These are phyloP conservation scores for Saccharomycopsis fodiens DNA, from an alignment of 805 yeast species.

Conservation along the genomic window DNA sequence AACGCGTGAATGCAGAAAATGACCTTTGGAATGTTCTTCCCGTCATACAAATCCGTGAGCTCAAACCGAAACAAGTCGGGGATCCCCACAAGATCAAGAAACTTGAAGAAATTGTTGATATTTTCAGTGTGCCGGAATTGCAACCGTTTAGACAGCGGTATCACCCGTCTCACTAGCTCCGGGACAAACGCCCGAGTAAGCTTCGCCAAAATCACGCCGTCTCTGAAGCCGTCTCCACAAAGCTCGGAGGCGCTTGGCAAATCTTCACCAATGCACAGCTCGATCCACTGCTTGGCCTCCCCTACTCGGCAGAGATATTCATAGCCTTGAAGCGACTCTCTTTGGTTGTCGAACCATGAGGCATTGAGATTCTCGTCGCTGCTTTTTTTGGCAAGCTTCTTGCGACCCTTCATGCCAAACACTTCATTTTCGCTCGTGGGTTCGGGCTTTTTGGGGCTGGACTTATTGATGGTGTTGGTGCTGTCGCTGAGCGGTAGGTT, in stretches of 20 bases:
- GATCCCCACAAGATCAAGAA: constrained; percentile 60
- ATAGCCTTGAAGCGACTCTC: constrained; percentile 37
- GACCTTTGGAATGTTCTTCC: constrained; percentile 87
- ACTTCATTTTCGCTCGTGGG: not conserved
- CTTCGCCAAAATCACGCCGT: constrained; percentile 83
- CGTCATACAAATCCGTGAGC: constrained; percentile 86
- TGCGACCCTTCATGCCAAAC: constrained; percentile 12
- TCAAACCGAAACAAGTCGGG: constrained; percentile 90
- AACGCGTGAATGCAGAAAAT: constrained; percentile 90
- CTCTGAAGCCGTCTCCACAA: constrained; percentile 56
- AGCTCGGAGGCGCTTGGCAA: constrained; percentile 52
- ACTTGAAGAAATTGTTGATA: constrained; percentile 71
- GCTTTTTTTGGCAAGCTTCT: constrained; percentile 11
- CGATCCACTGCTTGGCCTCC: constrained; percentile 80
- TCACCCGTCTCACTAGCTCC: constrained; percentile 43
- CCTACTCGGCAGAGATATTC: constrained; percentile 75
- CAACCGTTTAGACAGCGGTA: constrained; percentile 51
- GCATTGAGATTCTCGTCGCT: constrained; percentile 12
- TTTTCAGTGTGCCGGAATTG: constrained; percentile 92
- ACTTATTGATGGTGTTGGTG: constrained; percentile 5
- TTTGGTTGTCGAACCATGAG: constrained; percentile 16
- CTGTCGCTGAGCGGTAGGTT: constrained; percentile 12
- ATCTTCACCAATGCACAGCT: constrained; percentile 47
- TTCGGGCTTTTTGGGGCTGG: not conserved
- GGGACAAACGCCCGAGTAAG: constrained; percentile 70